phyloP scores from a whole-genome alignment of 164 flowering plant genomes.

The Chloranthus sessilifolius region DNA sequence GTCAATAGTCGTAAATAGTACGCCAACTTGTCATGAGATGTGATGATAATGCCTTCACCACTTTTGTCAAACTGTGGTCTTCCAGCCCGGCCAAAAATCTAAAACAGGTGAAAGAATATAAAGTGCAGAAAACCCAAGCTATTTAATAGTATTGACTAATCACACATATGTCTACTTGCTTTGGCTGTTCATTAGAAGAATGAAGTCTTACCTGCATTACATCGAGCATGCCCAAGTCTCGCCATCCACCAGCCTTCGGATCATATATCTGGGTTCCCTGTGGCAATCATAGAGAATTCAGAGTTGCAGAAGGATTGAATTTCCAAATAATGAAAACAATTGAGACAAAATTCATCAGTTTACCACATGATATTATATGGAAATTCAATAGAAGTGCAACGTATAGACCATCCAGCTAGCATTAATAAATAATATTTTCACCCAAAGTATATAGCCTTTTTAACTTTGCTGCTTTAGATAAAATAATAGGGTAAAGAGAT shows the following conservation, averaged over 20 bases:
- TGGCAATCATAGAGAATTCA: slow-evolving; percentile 11
- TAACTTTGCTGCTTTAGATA: no score
- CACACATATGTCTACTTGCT: background rate
- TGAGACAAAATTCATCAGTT: no score
- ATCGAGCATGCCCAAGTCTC: slow-evolving; percentile 98
- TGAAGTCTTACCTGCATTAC: slow-evolving; percentile 87
- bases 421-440: no score
- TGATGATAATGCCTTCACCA: slow-evolving; percentile 98
- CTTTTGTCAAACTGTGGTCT: slow-evolving; percentile 99
- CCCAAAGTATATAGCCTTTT: no score
- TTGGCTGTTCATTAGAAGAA: no score
- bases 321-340: slow-evolving; percentile 1
- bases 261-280: slow-evolving; percentile 99
- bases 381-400: no score
- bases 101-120: slow-evolving; percentile 4
- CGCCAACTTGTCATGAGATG: slow-evolving; percentile 91
- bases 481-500: no score
- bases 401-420: no score
- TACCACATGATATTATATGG: no score
- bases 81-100: slow-evolving; percentile 99
- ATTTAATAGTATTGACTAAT: background rate
- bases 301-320: background rate
- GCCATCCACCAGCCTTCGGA: slow-evolving; percentile 99
- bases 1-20: slow-evolving; percentile 84
- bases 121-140: background rate